Base-by-base conservation (phyloP, 139 green algal species). In the Micromonas pusilla region DNA sequence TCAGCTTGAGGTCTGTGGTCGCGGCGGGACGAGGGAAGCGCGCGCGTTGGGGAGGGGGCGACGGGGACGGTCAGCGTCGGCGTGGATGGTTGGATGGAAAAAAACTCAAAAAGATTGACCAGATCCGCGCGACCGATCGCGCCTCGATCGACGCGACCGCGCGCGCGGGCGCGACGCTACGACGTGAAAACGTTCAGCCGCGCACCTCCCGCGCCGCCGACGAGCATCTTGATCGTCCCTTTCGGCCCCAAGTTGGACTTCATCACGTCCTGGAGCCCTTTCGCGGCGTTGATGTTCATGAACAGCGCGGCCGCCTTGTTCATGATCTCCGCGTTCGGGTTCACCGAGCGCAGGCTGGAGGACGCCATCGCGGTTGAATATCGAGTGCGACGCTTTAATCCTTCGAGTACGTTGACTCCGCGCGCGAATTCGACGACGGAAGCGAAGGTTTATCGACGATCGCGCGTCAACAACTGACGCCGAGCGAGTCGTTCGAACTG, bases 261-360 rank as follows among this genome's bases (percentile, higher is more conserved):
- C 91, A 99, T 96, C 0, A 99, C 96, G 62, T 99, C 95, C 70
- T 96, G 88, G 66, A 99, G 86, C 0, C 96, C 96, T 79, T 98
- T 99, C 32, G 93, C 92, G 32, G 96, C 96, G 80, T 97, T 97
- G 82, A 98, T 96, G 88, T 96, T 98, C 95, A 99, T 99, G 79
- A 97, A 96, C 16, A 97, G 85, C 4, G 96, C 94, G 30, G 92
- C 94, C 2, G 73, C 80, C 9, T 83, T 79, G n/a, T 89, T 88
- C 86, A 99, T 94, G 23, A 91, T 83, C 78, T 99, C 96, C 38
- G 96, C 96, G 85, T 97, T 94, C 1, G 92, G 84, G 78, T 99
- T 99, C 0, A 67, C 60, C 13, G 52, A 63, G 0, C 33, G 26
- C 1, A 75, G 37, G 20, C 19, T 37, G 63, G 63, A 70, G n/a